Evolutionary conservation across 768 basidiomycete species (phyloP).

Genomic region (Macrolepiota fuliginosa): DNA sequence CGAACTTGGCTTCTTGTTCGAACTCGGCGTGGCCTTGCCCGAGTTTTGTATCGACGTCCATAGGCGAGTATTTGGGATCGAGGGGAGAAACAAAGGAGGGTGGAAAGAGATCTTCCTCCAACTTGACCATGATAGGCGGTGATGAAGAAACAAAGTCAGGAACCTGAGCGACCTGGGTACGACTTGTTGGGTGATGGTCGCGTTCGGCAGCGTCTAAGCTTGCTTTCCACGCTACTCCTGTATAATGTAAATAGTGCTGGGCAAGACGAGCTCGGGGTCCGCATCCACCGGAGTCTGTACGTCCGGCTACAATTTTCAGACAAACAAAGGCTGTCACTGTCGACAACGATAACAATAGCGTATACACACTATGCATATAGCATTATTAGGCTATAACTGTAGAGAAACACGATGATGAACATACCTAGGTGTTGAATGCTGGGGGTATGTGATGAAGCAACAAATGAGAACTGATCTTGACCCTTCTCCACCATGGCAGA

Average conservation of each 20-base stretch:
- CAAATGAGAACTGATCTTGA: constrained; percentile 7
- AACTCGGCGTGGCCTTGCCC: constrained; percentile 17
- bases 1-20: constrained; percentile 20
- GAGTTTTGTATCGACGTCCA: constrained; percentile 31
- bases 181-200: background rate
- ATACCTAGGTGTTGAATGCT: background rate
- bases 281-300: constrained; percentile 6
- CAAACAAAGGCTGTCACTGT: background rate
- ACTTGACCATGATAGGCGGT: constrained; percentile 14
- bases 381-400: too few relatives aligned
- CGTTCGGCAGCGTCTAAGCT: background rate
- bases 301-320: background rate
- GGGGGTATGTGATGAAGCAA: constrained; percentile 4
- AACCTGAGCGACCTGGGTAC: background rate
- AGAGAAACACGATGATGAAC: background rate
- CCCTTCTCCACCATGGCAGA: constrained; percentile 26
- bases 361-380: background rate
- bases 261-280: background rate
- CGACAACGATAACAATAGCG: background rate
- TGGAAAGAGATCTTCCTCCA: constrained; percentile 25
- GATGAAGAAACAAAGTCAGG: constrained; percentile 7
- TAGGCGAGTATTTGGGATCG: constrained; percentile 22
- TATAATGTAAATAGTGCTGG: background rate
- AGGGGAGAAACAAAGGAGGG: constrained; percentile 23
- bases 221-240: constrained; percentile 1